Conservation (phyloP, 2,329 filamentous ascomycete genomes). For the Aureobasidium sp. region DNA sequence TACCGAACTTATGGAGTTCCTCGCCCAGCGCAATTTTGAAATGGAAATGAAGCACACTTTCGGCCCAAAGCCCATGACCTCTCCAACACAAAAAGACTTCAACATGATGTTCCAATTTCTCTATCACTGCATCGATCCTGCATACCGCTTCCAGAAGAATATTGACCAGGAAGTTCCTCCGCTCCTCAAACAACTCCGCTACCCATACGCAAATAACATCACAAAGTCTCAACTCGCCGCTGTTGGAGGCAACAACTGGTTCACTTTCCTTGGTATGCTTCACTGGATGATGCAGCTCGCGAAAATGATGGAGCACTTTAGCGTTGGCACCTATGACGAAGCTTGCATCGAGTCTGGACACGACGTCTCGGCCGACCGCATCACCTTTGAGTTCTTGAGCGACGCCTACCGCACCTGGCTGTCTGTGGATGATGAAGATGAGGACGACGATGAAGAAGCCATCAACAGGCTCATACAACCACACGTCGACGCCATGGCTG, state of each 20-base stretch:
- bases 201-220: slow-evolving; percentile 91
- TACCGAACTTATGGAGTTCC: slow-evolving; percentile 83
- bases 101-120: slow-evolving; percentile 97
- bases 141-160: slow-evolving; percentile 85
- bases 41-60: slow-evolving; percentile 94
- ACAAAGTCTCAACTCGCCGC: slow-evolving; percentile 94
- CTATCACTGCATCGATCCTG: slow-evolving; percentile 91
- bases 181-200: slow-evolving; percentile 85
- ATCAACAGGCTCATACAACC: slow-evolving; percentile 71
- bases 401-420: slow-evolving; percentile 91
- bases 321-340: slow-evolving; percentile 73
- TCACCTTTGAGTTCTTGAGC: slow-evolving; percentile 89
- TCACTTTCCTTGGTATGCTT: slow-evolving; percentile 82
- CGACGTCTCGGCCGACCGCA: slow-evolving; percentile 81
- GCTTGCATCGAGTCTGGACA: slow-evolving; percentile 82
- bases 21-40: slow-evolving; percentile 91
- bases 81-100: slow-evolving; percentile 96
- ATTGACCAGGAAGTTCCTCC: slow-evolving; percentile 94
- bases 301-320: slow-evolving; percentile 84
- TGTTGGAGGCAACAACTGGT: slow-evolving; percentile 95
- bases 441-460: slow-evolving; percentile 80
- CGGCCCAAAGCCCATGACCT: slow-evolving; percentile 84
- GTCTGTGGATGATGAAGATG: slow-evolving; percentile 63
- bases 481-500: slow-evolving; percentile 81
- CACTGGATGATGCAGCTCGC: slow-evolving; percentile 99